phyloP scores from a whole-genome alignment of 768 basidiomycete species.

The Tylopilus balloui region DNA sequence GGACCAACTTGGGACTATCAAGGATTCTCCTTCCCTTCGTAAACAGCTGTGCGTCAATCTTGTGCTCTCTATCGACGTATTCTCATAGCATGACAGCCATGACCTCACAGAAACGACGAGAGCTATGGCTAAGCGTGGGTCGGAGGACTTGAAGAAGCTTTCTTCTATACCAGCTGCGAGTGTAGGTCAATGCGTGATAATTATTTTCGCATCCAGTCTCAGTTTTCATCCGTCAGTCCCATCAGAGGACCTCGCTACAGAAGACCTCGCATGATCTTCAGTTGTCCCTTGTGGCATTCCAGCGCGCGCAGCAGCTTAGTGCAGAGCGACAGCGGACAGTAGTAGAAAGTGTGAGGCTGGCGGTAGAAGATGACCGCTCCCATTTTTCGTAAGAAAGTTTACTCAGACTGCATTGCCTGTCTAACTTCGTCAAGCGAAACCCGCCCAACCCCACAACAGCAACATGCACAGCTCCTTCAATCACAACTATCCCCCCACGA shows the following conservation, averaged over 20 bases:
- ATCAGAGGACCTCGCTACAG: constrained; percentile 77
- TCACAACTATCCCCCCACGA: constrained; percentile 82
- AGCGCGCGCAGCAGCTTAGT: constrained; percentile 84
- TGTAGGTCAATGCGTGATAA: constrained; percentile 37
- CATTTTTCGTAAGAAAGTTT: constrained; percentile 22
- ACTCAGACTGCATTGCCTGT: neutral
- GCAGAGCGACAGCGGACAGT: constrained; percentile 87
- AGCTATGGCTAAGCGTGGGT: constrained; percentile 90
- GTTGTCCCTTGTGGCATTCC: constrained; percentile 84
- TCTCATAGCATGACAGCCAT: constrained; percentile 50
- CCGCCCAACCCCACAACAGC: constrained; percentile 50
- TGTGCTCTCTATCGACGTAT: neutral
- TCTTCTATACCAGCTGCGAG: constrained; percentile 59
- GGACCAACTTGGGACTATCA: constrained; percentile 85
- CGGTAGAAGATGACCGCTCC: constrained; percentile 69
- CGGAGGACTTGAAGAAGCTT: constrained; percentile 88
- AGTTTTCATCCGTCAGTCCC: constrained; percentile 44
- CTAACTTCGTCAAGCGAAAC: constrained; percentile 28
- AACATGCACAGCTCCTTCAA: constrained; percentile 68
- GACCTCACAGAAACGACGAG: constrained; percentile 93
- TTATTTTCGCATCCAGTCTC: neutral
- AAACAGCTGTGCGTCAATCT: constrained; percentile 69
- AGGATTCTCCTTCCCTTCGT: constrained; percentile 74
- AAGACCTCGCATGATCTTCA: constrained; percentile 95
- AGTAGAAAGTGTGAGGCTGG: constrained; percentile 80